phyloP scores from a whole-genome alignment of 352 stramenopile species.

The Hyaloperonospora arabidopsidis region DNA sequence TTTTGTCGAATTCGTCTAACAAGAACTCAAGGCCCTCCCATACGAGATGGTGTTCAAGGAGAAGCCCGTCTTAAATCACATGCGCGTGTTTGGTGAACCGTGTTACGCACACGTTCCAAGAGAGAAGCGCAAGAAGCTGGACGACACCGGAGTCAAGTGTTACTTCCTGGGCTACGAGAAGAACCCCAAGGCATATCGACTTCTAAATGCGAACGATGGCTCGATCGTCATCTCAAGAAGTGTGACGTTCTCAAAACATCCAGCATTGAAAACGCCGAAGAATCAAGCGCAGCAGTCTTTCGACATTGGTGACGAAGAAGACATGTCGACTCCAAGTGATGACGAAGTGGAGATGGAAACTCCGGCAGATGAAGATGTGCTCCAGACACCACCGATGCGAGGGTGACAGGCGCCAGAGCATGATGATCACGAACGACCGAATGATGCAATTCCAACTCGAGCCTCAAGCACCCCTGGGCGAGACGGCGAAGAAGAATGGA shows the following conservation, averaged over 20 bases:
- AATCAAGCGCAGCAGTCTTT: neutral
- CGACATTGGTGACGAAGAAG: neutral
- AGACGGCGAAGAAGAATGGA: neutral
- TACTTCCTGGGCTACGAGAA: neutral
- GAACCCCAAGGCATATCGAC: neutral
- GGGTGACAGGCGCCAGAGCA: neutral
- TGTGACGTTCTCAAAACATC: neutral
- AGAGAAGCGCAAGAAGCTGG: neutral
- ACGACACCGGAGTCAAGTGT: too few species aligned
- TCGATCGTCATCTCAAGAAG: neutral
- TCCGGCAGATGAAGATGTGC: neutral
- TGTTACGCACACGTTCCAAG: neutral
- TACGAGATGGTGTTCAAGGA: neutral
- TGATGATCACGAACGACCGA: neutral
- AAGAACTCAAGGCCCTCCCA: neutral
- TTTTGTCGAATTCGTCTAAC: too few species aligned
- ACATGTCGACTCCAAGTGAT: too few species aligned
- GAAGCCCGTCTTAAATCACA: too few species aligned
- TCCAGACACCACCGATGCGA: neutral
- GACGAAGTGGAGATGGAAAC: neutral
- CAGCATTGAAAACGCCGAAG: neutral
- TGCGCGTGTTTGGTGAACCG: neutral
- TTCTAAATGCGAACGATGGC: neutral
- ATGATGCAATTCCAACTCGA: neutral
- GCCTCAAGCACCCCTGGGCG: neutral